Evolutionary conservation across 495 filamentous ascomycete genomes (phyloP).

Genomic region (Penicillium crystallinum): DNA sequence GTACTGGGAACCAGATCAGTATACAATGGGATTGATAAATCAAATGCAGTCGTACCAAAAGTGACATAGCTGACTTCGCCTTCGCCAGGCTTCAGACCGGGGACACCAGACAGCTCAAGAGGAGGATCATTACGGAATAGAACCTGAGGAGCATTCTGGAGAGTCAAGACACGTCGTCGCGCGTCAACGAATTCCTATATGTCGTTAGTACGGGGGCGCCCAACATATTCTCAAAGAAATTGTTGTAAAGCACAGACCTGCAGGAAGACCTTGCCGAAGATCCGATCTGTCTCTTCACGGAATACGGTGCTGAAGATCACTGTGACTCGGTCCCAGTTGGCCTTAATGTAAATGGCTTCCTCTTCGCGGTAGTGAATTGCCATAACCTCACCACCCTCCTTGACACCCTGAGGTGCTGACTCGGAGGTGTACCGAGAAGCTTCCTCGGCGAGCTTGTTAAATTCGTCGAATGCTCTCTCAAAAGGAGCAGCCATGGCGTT

Average conservation of each 20-base stretch:
- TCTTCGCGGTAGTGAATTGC: slow-evolving; percentile 97
- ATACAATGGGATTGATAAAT: neutral
- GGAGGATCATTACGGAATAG: slow-evolving; percentile 93
- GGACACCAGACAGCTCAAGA: slow-evolving; percentile 80
- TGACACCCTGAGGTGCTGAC: slow-evolving; percentile 80
- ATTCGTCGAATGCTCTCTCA: slow-evolving; percentile 91
- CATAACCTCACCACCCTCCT: slow-evolving; percentile 89
- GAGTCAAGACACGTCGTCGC: slow-evolving; percentile 67
- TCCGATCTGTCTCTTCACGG: slow-evolving; percentile 91
- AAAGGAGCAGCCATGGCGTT: slow-evolving; percentile 98
- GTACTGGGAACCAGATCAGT: slow-evolving; percentile 52
- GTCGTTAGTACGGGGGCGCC: neutral
- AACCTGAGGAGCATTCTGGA: slow-evolving; percentile 98
- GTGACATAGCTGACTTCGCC: slow-evolving; percentile 95
- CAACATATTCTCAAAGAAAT: neutral
- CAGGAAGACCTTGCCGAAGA: slow-evolving; percentile 94
- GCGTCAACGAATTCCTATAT: slow-evolving; percentile 90
- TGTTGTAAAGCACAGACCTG: slow-evolving; percentile 37
- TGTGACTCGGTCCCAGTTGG: slow-evolving; percentile 91
- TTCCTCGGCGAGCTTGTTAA: slow-evolving; percentile 76
- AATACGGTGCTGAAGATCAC: slow-evolving; percentile 99
- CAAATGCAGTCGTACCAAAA: slow-evolving; percentile 61
- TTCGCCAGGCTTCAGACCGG: slow-evolving; percentile 65
- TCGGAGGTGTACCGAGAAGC: slow-evolving; percentile 87
- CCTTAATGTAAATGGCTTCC: slow-evolving; percentile 99